These are phyloP conservation scores for Citrullus mucosospermus DNA, from an alignment of 306 rosid genomes.

Conservation along the genomic window DNA sequence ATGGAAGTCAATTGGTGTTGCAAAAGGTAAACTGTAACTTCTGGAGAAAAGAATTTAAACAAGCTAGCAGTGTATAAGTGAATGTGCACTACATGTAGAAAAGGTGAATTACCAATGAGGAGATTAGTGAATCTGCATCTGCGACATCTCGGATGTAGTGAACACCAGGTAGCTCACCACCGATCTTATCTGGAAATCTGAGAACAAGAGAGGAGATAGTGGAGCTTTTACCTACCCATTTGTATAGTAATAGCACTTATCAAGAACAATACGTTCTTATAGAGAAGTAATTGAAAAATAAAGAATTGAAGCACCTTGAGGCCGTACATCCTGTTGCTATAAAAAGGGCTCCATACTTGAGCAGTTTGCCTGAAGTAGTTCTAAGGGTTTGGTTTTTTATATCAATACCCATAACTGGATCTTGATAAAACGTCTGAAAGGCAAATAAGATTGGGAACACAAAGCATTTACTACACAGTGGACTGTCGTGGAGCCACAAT, in stretches of 20 bases:
- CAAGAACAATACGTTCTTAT: not conserved
- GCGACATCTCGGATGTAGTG: constrained; percentile 90
- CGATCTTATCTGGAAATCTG: constrained; percentile 86
- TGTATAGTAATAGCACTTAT: not conserved
- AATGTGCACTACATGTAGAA: not conserved
- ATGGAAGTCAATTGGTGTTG: not conserved
- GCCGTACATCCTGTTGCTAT: constrained; percentile 80
- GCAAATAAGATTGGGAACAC: not conserved
- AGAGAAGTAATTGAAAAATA: not conserved
- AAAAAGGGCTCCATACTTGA: constrained; percentile 75
- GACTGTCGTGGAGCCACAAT: not conserved
- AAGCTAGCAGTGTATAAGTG: not conserved
- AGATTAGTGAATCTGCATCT: constrained; percentile 72
- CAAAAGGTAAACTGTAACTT: not conserved
- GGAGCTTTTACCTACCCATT: not conserved
- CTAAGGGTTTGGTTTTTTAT: constrained; percentile 53
- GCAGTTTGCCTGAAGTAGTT: constrained; percentile 67
- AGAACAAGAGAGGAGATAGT: constrained; percentile 11
- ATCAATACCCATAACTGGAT: constrained; percentile 56
- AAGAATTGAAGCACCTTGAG: constrained; percentile 39
- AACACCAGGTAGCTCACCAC: constrained; percentile 80
- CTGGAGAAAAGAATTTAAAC: not conserved
- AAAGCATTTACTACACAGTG: constrained; percentile 6
- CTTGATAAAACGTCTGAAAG: constrained; percentile 58
- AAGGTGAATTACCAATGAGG: constrained; percentile 42